Evolutionary conservation across 345 rosid genomes (phyloP).

Genomic region (Lepidium aucheri): DNA sequence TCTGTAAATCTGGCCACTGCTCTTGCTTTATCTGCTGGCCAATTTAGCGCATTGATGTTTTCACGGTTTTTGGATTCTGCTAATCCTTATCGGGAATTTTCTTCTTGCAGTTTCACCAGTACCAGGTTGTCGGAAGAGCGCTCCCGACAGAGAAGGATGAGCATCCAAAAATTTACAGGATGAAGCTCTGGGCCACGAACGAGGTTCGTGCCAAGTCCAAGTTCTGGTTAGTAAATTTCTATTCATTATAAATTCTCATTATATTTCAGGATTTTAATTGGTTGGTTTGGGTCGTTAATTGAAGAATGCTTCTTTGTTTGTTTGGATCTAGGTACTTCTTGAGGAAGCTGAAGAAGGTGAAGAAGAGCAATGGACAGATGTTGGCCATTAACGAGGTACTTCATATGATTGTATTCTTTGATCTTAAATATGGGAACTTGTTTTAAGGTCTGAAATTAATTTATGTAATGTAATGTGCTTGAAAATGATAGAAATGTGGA

Average conservation of each 20-base stretch:
- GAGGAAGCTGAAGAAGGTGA: conserved; percentile 40
- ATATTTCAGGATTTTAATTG: not conserved
- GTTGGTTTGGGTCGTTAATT: too few species aligned
- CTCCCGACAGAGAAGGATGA: conserved; percentile 39
- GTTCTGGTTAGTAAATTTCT: conserved; percentile 37
- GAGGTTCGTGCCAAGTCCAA: conserved; percentile 55
- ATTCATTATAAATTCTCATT: not conserved
- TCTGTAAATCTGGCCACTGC: not conserved
- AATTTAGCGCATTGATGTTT: not conserved
- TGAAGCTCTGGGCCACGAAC: conserved; percentile 55
- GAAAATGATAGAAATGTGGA: not conserved
- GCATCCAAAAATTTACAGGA: conserved; percentile 47
- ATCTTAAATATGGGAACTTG: not conserved
- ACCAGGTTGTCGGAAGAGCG: conserved; percentile 56
- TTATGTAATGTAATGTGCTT: not conserved
- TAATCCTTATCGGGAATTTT: not conserved
- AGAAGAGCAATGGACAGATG: conserved; percentile 46
- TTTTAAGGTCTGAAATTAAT: not conserved
- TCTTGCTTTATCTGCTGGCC: not conserved
- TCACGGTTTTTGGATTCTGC: not conserved
- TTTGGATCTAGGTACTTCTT: conserved; percentile 30
- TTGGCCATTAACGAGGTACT: conserved; percentile 43
- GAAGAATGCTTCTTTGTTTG: not conserved
- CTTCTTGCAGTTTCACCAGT: conserved; percentile 42
- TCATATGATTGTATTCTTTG: not conserved